phyloP scores from a whole-genome alignment of 805 yeast genomes.

The Candida boidinii region DNA sequence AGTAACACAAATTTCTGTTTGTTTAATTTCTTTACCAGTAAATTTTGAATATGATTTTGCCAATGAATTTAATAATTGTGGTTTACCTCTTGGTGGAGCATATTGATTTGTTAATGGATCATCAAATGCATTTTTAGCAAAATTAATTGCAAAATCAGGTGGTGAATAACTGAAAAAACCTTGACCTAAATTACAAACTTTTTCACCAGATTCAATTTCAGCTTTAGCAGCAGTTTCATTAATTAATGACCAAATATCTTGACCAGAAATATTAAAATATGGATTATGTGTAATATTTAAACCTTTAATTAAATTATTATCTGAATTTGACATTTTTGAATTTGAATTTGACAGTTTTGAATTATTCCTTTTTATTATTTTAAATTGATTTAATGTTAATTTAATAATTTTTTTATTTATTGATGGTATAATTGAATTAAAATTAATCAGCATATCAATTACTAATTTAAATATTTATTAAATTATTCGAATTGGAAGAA shows the following conservation, averaged over 20 bases:
- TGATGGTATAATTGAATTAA: too few relatives aligned
- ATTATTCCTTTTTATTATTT: too few relatives aligned
- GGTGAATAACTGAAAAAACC: conserved; percentile 97
- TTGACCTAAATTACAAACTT: conserved; percentile 86
- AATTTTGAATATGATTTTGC: conserved; percentile 67
- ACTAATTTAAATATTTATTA: too few relatives aligned
- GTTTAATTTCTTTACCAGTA: conserved; percentile 40
- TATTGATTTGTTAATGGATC: conserved; percentile 80
- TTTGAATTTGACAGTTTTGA: too few relatives aligned
- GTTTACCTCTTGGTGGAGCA: conserved; percentile 85
- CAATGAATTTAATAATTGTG: conserved; percentile 61
- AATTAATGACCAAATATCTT: conserved; percentile 92
- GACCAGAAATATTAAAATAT: conserved; percentile 62
- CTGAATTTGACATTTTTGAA: too few relatives aligned
- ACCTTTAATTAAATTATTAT: too few relatives aligned
- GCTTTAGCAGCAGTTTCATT: conserved; percentile 93
- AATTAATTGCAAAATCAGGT: conserved; percentile 83
- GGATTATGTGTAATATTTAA: conserved; percentile 60
- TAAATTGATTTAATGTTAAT: too few relatives aligned
- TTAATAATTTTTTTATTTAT: too few relatives aligned
- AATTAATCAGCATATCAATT: too few relatives aligned
- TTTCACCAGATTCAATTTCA: conserved; percentile 57
- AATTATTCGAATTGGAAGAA: too few relatives aligned
- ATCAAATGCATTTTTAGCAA: conserved; percentile 69
- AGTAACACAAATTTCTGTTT: conserved; percentile 66